Base-by-base conservation (phyloP, 2,329 filamentous ascomycete species). In the Teratosphaeria epicoccoides region DNA sequence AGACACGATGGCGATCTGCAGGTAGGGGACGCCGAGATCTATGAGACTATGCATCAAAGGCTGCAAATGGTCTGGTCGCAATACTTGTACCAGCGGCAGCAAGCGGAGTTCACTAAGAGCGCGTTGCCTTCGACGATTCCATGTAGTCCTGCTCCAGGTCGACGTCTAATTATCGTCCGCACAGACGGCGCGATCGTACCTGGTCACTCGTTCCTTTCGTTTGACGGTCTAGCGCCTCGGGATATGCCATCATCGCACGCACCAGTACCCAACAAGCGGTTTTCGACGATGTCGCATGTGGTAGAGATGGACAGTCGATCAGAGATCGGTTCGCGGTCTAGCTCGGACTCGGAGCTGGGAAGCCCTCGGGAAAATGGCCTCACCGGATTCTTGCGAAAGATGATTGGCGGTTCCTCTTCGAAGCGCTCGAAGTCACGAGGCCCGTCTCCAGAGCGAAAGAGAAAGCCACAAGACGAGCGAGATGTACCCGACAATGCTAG, bases 151-250 rank as follows among this genome's bases (percentile, higher is more conserved):
- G 88, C 88, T 2, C 88, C 90, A 1, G 85, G 87, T 46, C 87
- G 91, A 62, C 80, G 87, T 55, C 87, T 96, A 55, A 81, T 95
- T 68, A 95, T 96, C 61, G 85, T 95, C 58, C 83, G 88, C 52
- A 90, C 87, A 57, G 89, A 95, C 66, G 80, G 76, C 57, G 75
- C 77, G 52, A 64, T 78, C 46, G 71, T 75, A 28, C 73, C 76
- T 47, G 69, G 70, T 47, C 70, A 74, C 50, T 71, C 81, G 14
- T 83, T 83, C 59, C 71, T 83, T 45, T 80, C 80, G 0, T 84
- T 84, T 57, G 82, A 85, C 56, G 79, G 79, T n/a, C 73, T 82
- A 25, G 68, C 79, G 23, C 66, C 73, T 49, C 64, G 63, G 12
- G 54, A 61, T 10, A 59, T 60, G 23, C 56, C 57, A n/a, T 59